A percentile compares a stretch with the other conserved stretches of the same genome.
Evolutionary conservation across 352 stramenopile species (phyloP).

Genomic region (Albugo laibachii): DNA sequence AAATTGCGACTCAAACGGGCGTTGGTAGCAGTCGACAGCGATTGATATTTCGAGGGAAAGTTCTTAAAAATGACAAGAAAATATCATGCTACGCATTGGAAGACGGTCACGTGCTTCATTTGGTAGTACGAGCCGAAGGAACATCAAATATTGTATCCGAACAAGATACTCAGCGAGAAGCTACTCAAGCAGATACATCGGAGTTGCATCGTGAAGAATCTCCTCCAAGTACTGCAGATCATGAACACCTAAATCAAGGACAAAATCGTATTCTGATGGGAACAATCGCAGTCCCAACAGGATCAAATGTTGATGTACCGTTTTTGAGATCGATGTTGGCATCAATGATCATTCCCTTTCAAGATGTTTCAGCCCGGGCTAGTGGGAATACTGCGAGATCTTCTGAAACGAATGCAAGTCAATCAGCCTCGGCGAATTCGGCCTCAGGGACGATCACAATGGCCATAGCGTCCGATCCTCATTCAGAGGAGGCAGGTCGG

Average conservation of each 20-base stretch:
- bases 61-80: conserved; percentile 73
- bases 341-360: conserved; percentile 45
- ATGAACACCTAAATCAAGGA: neutral
- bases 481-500: neutral
- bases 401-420: neutral
- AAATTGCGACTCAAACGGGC: conserved; percentile 42
- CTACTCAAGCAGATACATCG: neutral
- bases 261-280: conserved; percentile 42
- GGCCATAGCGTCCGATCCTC: neutral
- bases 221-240: neutral
- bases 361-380: conserved; percentile 2
- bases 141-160: neutral
- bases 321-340: conserved; percentile 68
- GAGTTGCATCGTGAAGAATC: neutral
- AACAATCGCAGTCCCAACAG: conserved; percentile 47
- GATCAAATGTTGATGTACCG: conserved; percentile 42
- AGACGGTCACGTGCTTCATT: conserved; percentile 62
- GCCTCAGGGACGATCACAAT: neutral
- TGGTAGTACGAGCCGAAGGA: conserved; percentile 37
- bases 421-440: neutral
- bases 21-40: conserved; percentile 49
- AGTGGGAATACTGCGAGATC: neutral
- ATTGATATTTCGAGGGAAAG: conserved; percentile 71
- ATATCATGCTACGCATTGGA: conserved; percentile 56
- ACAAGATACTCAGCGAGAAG: neutral